Evolutionary conservation across 352 stramenopile genomes (phyloP), one percentile per base, ranked within the genome.

Genomic region (Salisapilia sapeloensis): DNA sequence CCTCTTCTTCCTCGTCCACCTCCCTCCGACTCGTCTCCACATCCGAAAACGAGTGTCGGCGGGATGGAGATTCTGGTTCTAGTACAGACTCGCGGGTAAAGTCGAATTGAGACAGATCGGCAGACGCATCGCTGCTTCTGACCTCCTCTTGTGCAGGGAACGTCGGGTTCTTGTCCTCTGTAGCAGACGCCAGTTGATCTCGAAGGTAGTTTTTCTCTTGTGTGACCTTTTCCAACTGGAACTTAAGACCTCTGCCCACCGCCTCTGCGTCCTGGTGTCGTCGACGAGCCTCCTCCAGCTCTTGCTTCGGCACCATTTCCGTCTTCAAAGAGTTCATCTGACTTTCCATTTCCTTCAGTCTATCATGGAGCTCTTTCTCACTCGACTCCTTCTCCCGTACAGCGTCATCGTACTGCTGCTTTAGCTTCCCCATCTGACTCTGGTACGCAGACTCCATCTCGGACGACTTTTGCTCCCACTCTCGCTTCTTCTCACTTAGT

Each of bases 161-260:
- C 4, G 38, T 22, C 14, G 17, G 14, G 8, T 20, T 56, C 18
- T 36, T 37, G 11, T 35, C 47, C 9, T 44, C 48, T n/a, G 45
- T 41, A 11, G 44, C 42, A 25, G 50, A 47, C 3, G 50, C 37
- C 2, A 81, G 39, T 29, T 87, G 61, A 40, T 74, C 75, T 37
- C 66, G 60, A 6, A 84, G 31, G 22, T 65, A 79, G 13, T 76
- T 80, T 34, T 84, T 87, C 49, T 84, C 65, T 15, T 84, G 50
- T 29, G 77, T 57, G 13, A 74, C 64, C 29, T 84, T 83, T 23
- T 79, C 50, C 9, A 87, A 33, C 42, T 87, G 72, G 33, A 74
- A 83, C 7, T 60, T 60, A 5, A 83, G 44, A 13, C 65, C 67
- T 3, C 65, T 55, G 24, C 57, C 50, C 26, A 83, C 76, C 8